Conservation (phyloP, 176 grass and related monocot genomes). For the Elaeis guineensis region DNA sequence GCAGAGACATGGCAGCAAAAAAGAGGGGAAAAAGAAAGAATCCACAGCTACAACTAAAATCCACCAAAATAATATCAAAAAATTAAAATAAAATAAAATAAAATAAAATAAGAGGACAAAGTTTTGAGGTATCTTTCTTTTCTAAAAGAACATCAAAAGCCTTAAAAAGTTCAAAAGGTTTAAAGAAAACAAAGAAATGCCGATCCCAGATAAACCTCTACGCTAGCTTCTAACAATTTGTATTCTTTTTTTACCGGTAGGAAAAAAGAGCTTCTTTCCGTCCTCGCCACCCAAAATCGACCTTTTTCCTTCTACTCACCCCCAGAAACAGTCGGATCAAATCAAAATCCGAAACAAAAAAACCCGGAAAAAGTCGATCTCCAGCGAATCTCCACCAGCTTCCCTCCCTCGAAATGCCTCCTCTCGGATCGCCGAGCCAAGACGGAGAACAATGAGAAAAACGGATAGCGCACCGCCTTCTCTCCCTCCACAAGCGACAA, state of each 20-base stretch:
- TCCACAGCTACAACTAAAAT: background rate
- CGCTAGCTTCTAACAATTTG: background rate
- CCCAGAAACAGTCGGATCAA: too few species aligned
- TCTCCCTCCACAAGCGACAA: background rate
- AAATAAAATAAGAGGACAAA: background rate
- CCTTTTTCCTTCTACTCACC: background rate
- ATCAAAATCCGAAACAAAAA: background rate
- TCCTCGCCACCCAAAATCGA: background rate
- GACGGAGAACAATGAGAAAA: background rate
- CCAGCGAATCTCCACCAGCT: background rate
- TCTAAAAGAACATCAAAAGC: background rate
- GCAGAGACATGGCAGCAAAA: background rate
- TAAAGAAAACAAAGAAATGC: background rate
- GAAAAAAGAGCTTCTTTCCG: too few species aligned
- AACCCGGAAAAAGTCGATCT: background rate
- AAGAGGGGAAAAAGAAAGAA: background rate
- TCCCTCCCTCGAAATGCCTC: background rate
- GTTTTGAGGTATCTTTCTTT: background rate
- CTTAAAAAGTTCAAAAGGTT: background rate
- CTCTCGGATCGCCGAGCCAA: background rate
- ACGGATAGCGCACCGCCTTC: background rate
- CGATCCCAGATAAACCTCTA: background rate
- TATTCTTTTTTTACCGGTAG: background rate
- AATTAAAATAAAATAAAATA: background rate
- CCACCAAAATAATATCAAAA: background rate